Evolutionary conservation across 768 basidiomycete species (phyloP).

Genomic region (Amanita subjunquillea): DNA sequence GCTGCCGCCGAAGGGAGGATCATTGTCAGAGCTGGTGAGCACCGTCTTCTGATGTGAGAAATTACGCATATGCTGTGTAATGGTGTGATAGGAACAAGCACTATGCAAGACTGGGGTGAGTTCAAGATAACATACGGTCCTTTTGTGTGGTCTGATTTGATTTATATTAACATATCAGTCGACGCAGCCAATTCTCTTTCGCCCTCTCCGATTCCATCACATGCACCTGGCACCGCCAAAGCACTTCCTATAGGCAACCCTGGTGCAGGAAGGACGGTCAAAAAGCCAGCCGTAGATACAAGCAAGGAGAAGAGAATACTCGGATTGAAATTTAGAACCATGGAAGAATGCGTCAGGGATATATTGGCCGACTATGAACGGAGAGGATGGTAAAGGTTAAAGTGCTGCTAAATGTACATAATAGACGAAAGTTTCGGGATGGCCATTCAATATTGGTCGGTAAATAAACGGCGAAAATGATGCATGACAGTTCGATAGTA

Average conservation of each 20-base stretch:
- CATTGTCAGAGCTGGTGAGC: constrained; percentile 23
- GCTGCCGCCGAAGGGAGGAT: constrained; percentile 43
- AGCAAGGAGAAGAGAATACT: background rate
- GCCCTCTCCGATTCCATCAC: constrained; percentile 14
- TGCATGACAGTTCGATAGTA: too few species aligned
- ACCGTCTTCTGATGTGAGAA: background rate
- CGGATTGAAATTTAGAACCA: background rate
- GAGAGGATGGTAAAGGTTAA: too few species aligned
- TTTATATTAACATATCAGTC: constrained; percentile 13
- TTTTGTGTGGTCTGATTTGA: too few species aligned
- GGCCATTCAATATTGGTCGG: too few species aligned
- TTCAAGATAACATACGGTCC: background rate
- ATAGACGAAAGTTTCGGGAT: too few species aligned
- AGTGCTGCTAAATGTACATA: too few species aligned
- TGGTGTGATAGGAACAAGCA: constrained; percentile 10
- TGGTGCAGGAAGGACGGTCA: background rate
- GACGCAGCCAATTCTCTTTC: constrained; percentile 20
- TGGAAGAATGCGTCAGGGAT: constrained; percentile 6
- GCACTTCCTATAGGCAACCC: constrained; percentile 16
- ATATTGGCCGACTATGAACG: too few species aligned
- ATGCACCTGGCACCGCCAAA: constrained; percentile 2
- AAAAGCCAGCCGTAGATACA: background rate
- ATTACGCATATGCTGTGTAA: background rate
- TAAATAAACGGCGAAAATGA: too few species aligned
- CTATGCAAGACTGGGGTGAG: constrained; percentile 28